Evolutionary conservation across 306 rosid species (phyloP).

Genomic region (Lupinus albus): DNA sequence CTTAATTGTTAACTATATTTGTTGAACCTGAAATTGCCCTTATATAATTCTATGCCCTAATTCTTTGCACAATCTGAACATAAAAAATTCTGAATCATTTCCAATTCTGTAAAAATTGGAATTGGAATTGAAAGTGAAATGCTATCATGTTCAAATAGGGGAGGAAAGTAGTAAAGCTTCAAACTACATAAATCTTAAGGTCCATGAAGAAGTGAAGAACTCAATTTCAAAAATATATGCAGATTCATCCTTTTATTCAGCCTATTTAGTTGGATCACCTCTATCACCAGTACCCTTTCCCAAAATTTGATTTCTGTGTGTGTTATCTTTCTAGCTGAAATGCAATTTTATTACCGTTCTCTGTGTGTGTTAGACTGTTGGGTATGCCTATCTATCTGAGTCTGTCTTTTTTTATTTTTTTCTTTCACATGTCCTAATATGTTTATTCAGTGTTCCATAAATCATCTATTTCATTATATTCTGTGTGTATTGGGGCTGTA

Average conservation of each 20-base stretch:
- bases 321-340: background rate
- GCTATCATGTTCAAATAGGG: background rate
- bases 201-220: background rate
- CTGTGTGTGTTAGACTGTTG: too few relatives aligned
- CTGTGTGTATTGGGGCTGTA: slow-evolving; percentile 17
- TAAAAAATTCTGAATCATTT: too few relatives aligned
- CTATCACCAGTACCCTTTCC: background rate
- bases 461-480: slow-evolving; percentile 11
- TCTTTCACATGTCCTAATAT: background rate
- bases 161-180: background rate
- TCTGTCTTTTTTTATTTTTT: background rate
- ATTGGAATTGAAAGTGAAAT: background rate
- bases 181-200: background rate
- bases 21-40: background rate
- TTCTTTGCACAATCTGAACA: too few relatives aligned
- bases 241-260: background rate
- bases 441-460: slow-evolving; percentile 32
- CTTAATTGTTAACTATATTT: background rate
- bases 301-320: background rate
- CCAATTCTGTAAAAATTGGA: too few relatives aligned
- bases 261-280: background rate
- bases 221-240: background rate
- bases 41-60: too few relatives aligned
- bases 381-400: background rate
- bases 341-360: background rate